Evolutionary conservation across 805 yeast genomes (phyloP).

Genomic region (Naumovozyma dairenensis): DNA sequence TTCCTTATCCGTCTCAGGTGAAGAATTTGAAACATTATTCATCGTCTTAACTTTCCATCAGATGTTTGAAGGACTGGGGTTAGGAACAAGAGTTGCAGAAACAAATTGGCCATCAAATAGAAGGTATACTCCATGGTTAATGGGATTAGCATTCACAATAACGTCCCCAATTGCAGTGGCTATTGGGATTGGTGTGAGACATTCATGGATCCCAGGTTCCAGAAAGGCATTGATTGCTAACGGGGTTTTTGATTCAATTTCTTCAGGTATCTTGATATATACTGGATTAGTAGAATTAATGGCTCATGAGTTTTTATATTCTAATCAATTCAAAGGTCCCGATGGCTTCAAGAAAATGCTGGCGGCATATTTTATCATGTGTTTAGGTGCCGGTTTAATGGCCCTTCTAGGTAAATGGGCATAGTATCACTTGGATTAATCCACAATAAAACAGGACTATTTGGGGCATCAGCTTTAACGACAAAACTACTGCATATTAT

Average conservation of each 20-base stretch:
- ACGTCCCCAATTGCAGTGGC: slow-evolving; percentile 71
- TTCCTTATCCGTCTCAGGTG: slow-evolving; percentile 68
- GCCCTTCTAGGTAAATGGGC: slow-evolving; percentile 75
- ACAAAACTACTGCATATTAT: too few species aligned
- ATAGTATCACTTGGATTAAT: slow-evolving; percentile 17
- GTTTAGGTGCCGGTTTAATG: slow-evolving; percentile 60
- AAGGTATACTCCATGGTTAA: slow-evolving; percentile 48
- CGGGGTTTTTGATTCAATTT: slow-evolving; percentile 66
- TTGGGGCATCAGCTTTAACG: too few species aligned
- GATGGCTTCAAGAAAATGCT: slow-evolving; percentile 42
- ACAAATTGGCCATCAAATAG: slow-evolving; percentile 39
- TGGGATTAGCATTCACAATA: slow-evolving; percentile 41
- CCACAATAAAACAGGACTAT: too few species aligned
- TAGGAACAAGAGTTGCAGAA: slow-evolving; percentile 66
- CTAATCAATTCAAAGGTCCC: slow-evolving; percentile 56
- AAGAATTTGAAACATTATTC: slow-evolving; percentile 61
- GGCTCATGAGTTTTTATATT: slow-evolving; percentile 60
- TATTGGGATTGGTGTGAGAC: slow-evolving; percentile 68
- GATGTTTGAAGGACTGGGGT: slow-evolving; percentile 76
- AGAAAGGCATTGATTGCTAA: slow-evolving; percentile 51
- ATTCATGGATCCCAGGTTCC: slow-evolving; percentile 49
- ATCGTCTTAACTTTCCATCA: slow-evolving; percentile 68
- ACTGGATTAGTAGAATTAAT: slow-evolving; percentile 70
- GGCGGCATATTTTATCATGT: slow-evolving; percentile 33
- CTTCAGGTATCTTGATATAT: slow-evolving; percentile 70